Conservation (phyloP, 495 filamentous ascomycete genomes). For the Penicillium roqueforti region DNA sequence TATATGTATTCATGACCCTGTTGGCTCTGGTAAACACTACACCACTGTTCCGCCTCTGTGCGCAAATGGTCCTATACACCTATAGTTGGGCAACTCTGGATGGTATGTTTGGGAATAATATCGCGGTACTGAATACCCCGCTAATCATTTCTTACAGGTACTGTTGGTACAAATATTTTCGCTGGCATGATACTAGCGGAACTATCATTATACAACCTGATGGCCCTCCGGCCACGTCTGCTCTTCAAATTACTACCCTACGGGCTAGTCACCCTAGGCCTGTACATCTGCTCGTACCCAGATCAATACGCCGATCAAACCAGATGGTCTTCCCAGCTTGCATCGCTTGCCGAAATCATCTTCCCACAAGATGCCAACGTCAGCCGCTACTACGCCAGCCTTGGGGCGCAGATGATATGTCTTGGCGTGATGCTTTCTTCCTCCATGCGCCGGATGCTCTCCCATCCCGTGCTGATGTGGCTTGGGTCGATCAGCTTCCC, state of each 20-base stretch:
- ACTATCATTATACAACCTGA: slow-evolving; percentile 8
- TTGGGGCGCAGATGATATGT: slow-evolving; percentile 14
- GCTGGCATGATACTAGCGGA: slow-evolving; percentile 15
- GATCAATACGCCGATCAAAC: slow-evolving; percentile 11
- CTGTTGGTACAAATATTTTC: slow-evolving; percentile 11
- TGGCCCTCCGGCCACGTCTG: not conserved
- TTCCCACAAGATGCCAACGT: slow-evolving; percentile 6
- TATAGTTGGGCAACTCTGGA: slow-evolving; percentile 10
- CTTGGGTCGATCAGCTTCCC: slow-evolving; percentile 21
- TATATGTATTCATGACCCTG: slow-evolving; percentile 13
- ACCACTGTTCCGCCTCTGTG: slow-evolving; percentile 9
- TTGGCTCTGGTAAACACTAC: slow-evolving; percentile 13
- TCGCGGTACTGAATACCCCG: not conserved
- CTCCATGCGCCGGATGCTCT: slow-evolving; percentile 10
- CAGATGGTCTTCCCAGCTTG: slow-evolving; percentile 10
- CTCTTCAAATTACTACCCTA: slow-evolving; percentile 4
- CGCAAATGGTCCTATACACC: slow-evolving; percentile 4
- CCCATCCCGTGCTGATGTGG: slow-evolving; percentile 12
- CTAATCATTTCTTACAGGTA: not conserved
- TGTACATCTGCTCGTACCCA: slow-evolving; percentile 12
- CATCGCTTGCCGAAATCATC: slow-evolving; percentile 2
- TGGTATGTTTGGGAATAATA: not conserved
- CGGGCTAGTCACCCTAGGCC: slow-evolving; percentile 5
- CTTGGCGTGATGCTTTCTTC: slow-evolving; percentile 13
- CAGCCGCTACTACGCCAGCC: slow-evolving; percentile 8